phyloP scores from a whole-genome alignment of 1,284 basidiomycete species.

The Ustilago bromivora region DNA sequence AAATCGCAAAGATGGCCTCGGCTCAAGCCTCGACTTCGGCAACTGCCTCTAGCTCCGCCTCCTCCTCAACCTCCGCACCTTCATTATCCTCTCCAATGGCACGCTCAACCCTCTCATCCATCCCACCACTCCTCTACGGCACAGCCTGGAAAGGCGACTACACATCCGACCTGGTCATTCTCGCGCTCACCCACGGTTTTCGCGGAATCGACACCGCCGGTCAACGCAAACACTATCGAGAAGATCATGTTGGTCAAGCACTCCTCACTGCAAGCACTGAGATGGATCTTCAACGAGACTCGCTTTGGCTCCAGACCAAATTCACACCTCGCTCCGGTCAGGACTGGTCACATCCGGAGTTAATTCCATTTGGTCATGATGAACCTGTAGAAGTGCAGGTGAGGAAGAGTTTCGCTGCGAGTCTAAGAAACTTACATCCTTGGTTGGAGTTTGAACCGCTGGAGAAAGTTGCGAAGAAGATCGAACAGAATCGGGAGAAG shows the following conservation, averaged over 20 bases:
- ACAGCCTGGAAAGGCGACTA: slow-evolving; percentile 66
- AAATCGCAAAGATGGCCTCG: slow-evolving; percentile 18
- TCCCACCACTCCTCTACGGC: slow-evolving; percentile 64
- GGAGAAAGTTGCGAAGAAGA: slow-evolving; percentile 17
- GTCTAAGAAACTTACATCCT: slow-evolving; percentile 53
- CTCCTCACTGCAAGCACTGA: slow-evolving; percentile 43
- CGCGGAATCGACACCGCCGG: slow-evolving; percentile 66
- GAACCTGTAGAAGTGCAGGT: slow-evolving; percentile 57
- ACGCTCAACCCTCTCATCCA: slow-evolving; percentile 25
- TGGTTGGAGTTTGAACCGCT: slow-evolving; percentile 41
- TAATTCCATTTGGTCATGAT: slow-evolving; percentile 51
- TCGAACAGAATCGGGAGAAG: slow-evolving; percentile 18
- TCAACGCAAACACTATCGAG: slow-evolving; percentile 67
- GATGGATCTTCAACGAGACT: slow-evolving; percentile 40
- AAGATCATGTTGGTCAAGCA: slow-evolving; percentile 64
- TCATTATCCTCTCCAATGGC: slow-evolving; percentile 6
- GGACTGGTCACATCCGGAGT: slow-evolving; percentile 45
- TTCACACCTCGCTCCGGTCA: slow-evolving; percentile 63
- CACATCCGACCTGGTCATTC: slow-evolving; percentile 56
- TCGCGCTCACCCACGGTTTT: slow-evolving; percentile 62
- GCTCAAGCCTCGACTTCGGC: slow-evolving; percentile 22
- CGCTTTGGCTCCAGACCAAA: slow-evolving; percentile 67
- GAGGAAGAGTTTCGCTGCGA: slow-evolving; percentile 42
- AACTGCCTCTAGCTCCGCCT: slow-evolving; percentile 6
- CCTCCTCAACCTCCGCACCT: not conserved